Evolutionary conservation across 352 stramenopile species (phyloP).

Genomic region (Globisporangium sylvaticum): DNA sequence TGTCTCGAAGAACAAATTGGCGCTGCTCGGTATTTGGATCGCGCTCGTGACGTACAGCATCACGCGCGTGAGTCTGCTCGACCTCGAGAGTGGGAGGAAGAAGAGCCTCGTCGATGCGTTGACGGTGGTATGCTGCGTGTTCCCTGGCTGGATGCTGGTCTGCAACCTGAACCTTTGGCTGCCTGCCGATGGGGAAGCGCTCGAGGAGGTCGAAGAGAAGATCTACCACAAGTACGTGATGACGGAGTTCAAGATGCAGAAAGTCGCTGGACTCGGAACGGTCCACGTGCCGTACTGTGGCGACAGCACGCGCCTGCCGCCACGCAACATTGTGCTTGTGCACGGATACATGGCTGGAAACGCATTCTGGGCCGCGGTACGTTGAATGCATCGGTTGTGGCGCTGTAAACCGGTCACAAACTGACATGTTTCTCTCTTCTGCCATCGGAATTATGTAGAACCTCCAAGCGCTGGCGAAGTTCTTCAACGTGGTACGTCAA

Average conservation of each 20-base stretch:
- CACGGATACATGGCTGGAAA: constrained; percentile 80
- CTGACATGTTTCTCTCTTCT: constrained; percentile 9
- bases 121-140: constrained; percentile 37
- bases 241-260: constrained; percentile 46
- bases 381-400: background rate
- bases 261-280: constrained; percentile 63
- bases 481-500: constrained; percentile 71
- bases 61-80: constrained; percentile 33
- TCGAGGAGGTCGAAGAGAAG: constrained; percentile 56
- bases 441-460: constrained; percentile 29
- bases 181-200: constrained; percentile 37
- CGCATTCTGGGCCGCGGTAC: constrained; percentile 67
- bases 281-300: constrained; percentile 77
- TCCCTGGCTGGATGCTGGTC: constrained; percentile 46
- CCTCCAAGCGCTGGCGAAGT: constrained; percentile 68
- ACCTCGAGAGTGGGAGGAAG: constrained; percentile 29
- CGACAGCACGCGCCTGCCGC: constrained; percentile 41
- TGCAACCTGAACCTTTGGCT: constrained; percentile 55
- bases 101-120: constrained; percentile 35
- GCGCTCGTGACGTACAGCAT: constrained; percentile 46
- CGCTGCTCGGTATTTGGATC: constrained; percentile 26
- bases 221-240: constrained; percentile 69
- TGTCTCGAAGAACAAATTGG: constrained; percentile 2
- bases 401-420: background rate
- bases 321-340: constrained; percentile 62